These are phyloP conservation scores for Lipomyces kockii DNA, from an alignment of 805 yeast genomes.

Conservation along the genomic window DNA sequence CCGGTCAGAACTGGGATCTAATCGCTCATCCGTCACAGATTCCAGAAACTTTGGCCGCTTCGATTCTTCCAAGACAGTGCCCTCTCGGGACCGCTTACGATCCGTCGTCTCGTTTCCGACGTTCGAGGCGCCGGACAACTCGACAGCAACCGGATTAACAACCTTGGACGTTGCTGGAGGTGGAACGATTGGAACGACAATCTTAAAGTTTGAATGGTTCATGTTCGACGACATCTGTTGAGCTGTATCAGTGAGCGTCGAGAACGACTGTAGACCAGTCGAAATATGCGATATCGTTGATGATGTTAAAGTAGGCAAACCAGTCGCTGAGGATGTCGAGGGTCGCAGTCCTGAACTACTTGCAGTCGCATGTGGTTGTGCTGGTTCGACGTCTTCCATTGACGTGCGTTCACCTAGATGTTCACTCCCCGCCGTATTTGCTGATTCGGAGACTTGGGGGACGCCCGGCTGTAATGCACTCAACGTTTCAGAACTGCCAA, in stretches of 20 bases:
- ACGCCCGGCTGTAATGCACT: neutral
- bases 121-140: neutral
- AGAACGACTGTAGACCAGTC: neutral
- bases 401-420: neutral
- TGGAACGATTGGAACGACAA: neutral
- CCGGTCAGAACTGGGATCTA: neutral
- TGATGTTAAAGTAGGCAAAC: neutral
- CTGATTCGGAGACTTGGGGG: neutral
- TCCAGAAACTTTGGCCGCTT: conserved; percentile 17
- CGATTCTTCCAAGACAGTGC: neutral
- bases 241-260: neutral
- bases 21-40: conserved; percentile 3
- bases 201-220: neutral
- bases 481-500: neutral
- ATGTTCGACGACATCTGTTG: neutral
- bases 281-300: neutral
- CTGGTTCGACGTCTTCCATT: neutral
- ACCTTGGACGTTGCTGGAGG: neutral
- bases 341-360: neutral
- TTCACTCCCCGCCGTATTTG: neutral
- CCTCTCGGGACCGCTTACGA: conserved; percentile 2
- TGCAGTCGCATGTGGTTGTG: neutral
- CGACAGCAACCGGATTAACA: neutral
- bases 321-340: neutral
- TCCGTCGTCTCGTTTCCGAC: neutral